Evolutionary conservation across 495 filamentous ascomycete genomes (phyloP).

Genomic region (Lineolata rhizophorae): DNA sequence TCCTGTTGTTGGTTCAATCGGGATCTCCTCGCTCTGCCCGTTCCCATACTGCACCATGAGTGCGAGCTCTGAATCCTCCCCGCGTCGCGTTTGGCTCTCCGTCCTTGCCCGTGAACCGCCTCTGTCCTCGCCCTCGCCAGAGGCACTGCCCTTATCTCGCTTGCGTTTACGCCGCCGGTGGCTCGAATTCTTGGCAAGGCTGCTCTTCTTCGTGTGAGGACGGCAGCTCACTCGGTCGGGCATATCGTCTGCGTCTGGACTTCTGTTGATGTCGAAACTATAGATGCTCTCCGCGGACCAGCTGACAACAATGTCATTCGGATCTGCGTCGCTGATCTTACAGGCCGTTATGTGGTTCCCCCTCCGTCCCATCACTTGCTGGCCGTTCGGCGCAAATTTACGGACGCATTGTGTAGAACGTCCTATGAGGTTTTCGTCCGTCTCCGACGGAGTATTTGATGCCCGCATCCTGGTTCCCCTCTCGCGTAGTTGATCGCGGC

Average conservation of each 20-base stretch:
- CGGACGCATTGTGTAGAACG: constrained; percentile 48
- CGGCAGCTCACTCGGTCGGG: not conserved
- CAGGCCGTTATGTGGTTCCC: constrained; percentile 55
- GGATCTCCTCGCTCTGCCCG: constrained; percentile 35
- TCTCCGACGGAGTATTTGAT: not conserved
- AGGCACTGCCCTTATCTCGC: constrained; percentile 23
- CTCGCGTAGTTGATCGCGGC: constrained; percentile 34
- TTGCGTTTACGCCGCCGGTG: constrained; percentile 36
- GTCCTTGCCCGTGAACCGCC: constrained; percentile 22
- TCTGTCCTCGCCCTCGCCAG: constrained; percentile 21
- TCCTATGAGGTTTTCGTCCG: constrained; percentile 34
- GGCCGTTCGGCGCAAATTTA: constrained; percentile 42
- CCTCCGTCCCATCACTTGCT: constrained; percentile 27
- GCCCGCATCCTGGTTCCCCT: constrained; percentile 22
- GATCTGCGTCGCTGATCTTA: constrained; percentile 59
- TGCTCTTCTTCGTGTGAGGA: constrained; percentile 5
- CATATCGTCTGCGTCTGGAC: constrained; percentile 29
- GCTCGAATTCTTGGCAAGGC: constrained; percentile 12
- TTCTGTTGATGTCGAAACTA: constrained; percentile 46
- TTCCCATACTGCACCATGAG: constrained; percentile 38
- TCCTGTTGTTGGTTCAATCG: constrained; percentile 16
- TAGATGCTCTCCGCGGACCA: constrained; percentile 62
- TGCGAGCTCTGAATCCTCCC: constrained; percentile 20
- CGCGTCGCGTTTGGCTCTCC: constrained; percentile 14
- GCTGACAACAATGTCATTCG: constrained; percentile 51